Evolutionary conservation across 805 yeast species (phyloP), one percentile per base, ranked within the genome.

Genomic region (Cyberlindnera lachancei): DNA sequence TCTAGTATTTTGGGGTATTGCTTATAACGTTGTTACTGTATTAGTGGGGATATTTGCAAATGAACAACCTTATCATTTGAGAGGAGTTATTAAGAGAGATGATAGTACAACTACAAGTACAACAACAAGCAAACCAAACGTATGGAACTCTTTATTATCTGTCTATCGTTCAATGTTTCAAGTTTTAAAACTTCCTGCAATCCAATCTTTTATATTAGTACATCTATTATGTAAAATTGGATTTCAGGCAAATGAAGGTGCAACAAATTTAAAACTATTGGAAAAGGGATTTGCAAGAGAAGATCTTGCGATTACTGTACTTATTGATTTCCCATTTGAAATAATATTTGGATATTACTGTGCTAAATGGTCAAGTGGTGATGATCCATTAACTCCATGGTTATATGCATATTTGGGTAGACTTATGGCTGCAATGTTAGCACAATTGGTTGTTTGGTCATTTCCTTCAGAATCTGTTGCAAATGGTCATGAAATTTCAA

Each of bases 321-420:
- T 92, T 28, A 84, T 92, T 30, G 96, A 92, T 55, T 92, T 92
- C 57, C 98, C 98, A 9, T 87, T 92, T 55, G 97, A 92, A 54
- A 81, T 92, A 53, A 59, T 90, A 4, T 90, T 92, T 59, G 97
- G 98, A 2, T 92, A 87, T 55, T 88, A 87, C 47, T 94, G 94
- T 2, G 98, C 95, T 6, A 75, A 86, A 47, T 86, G 96, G 96
- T 83, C 95, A 1, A 71, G 82, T 0, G 94, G 94, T 17, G 40
- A 65, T 27, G 66, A 75, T 21, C 83, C 96, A 0, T 64, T 92
- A 34, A 70, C 69, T 30, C 97, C 97, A 1, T 92, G 98, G 98
- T 53, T 88, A 44, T 68, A 70, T 53, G 97, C 92, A 0, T 92
- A 78, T 53, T 58, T 82, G 11, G 96, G 96, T 3, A 67, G 96